These are phyloP conservation scores for Zymoseptoria pseudotritici DNA, from an alignment of 2,329 filamentous ascomycete genomes.

Conservation along the genomic window DNA sequence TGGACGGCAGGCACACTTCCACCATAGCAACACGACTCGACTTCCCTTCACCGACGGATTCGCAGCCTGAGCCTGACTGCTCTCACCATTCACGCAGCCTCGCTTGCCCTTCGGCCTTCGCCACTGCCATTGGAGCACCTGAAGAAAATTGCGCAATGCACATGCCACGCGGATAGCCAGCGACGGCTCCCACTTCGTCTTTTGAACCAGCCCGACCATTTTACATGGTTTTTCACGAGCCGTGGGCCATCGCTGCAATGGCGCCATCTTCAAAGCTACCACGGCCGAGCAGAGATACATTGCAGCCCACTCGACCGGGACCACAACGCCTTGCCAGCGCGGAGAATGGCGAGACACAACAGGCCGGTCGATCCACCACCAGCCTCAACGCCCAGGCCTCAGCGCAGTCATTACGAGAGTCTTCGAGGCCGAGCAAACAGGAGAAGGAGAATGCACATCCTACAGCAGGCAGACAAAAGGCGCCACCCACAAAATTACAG, in stretches of 20 bases:
- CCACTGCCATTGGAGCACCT: neutral
- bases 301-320: conserved; percentile 14
- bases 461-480: conserved; percentile 1
- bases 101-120: neutral
- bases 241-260: conserved; percentile 13
- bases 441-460: conserved; percentile 1
- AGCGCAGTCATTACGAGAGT: conserved; percentile 29
- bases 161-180: conserved; percentile 4
- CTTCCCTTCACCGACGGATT: neutral
- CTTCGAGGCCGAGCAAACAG: conserved; percentile 14
- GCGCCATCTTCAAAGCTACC: conserved; percentile 10
- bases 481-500: conserved; percentile 6
- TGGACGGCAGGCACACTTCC: neutral
- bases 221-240: conserved; percentile 16
- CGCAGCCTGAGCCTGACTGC: neutral
- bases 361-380: conserved; percentile 28
- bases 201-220: conserved; percentile 3
- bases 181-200: conserved; percentile 1
- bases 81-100: neutral
- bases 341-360: conserved; percentile 20
- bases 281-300: conserved; percentile 10
- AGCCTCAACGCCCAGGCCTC: conserved; percentile 29
- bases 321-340: conserved; percentile 16
- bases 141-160: neutral
- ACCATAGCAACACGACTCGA: neutral